These are phyloP conservation scores for Psilocybe cubensis DNA, from an alignment of 768 basidiomycete genomes.

Conservation along the genomic window DNA sequence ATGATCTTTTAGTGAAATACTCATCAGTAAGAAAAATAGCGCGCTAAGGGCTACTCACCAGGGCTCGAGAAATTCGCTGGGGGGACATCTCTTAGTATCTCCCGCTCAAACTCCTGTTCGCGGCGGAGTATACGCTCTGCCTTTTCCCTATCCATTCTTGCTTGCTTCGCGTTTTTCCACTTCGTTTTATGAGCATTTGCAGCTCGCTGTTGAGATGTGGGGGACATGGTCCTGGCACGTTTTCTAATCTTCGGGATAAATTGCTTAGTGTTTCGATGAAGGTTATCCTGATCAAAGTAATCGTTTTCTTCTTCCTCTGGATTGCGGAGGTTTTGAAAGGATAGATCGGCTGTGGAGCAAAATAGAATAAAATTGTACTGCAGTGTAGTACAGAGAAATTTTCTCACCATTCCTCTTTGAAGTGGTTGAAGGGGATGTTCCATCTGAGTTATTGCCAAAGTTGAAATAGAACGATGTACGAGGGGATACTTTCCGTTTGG, in stretches of 20 bases:
- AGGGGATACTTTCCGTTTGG: constrained; percentile 8
- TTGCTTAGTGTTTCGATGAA: constrained; percentile 31
- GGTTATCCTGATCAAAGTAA: constrained; percentile 33
- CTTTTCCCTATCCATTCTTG: constrained; percentile 41
- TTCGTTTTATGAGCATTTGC: constrained; percentile 38
- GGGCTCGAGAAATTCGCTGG: constrained; percentile 20
- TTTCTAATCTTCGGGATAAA: constrained; percentile 43
- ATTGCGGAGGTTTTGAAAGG: constrained; percentile 38
- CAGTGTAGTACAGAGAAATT: neutral
- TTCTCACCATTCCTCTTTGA: constrained; percentile 52
- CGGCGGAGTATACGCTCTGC: constrained; percentile 23
- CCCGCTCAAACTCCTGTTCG: constrained; percentile 41
- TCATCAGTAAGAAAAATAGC: neutral
- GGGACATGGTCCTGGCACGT: constrained; percentile 55
- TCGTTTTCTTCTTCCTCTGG: constrained; percentile 35
- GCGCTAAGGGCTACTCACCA: constrained; percentile 8
- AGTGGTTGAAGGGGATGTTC: constrained; percentile 20
- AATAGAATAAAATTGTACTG: neutral
- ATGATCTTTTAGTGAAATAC: neutral
- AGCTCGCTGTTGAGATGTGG: constrained; percentile 40
- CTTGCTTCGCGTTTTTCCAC: constrained; percentile 45
- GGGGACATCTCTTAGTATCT: constrained; percentile 40
- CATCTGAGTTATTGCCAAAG: constrained; percentile 3
- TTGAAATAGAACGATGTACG: constrained; percentile 12
- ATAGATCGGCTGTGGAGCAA: constrained; percentile 30